These are phyloP conservation scores for Boletus fagicola DNA, from an alignment of 768 basidiomycete genomes.

Conservation along the genomic window DNA sequence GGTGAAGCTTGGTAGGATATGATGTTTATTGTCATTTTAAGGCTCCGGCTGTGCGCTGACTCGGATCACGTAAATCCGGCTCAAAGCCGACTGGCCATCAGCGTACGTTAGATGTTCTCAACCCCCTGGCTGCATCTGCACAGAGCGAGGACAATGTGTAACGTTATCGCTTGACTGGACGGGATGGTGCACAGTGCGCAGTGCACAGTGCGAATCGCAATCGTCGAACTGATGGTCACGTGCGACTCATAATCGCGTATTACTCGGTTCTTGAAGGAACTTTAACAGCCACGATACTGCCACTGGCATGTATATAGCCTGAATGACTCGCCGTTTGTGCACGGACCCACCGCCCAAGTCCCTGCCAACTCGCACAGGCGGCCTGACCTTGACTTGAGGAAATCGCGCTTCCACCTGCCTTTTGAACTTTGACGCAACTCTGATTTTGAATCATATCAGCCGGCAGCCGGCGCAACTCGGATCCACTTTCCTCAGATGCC, in stretches of 20 bases:
- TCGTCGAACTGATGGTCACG: neutral
- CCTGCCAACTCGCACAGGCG: neutral
- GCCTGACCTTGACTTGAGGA: neutral
- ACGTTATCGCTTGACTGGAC: too few relatives aligned
- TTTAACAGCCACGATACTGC: neutral
- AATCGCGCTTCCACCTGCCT: neutral
- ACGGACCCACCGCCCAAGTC: neutral
- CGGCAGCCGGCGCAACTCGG: neutral
- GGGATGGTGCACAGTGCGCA: too few relatives aligned
- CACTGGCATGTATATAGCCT: neutral
- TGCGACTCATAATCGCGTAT: neutral
- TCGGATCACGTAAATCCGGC: neutral
- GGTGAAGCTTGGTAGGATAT: neutral
- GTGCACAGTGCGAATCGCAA: too few relatives aligned
- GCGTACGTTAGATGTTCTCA: neutral
- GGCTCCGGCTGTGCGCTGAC: neutral
- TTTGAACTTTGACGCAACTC: neutral
- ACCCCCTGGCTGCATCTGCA: too few relatives aligned
- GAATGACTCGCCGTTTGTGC: neutral
- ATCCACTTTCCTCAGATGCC: constrained; percentile 22
- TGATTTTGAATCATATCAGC: neutral
- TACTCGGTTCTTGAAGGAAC: too few relatives aligned
- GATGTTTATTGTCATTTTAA: neutral
- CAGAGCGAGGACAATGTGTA: too few relatives aligned
- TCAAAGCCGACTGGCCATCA: neutral